A percentile compares a stretch with the other conserved stretches of the same genome.
These are phyloP conservation scores for Acer negundo DNA, from an alignment of 345 rosid species.

Conservation along the genomic window DNA sequence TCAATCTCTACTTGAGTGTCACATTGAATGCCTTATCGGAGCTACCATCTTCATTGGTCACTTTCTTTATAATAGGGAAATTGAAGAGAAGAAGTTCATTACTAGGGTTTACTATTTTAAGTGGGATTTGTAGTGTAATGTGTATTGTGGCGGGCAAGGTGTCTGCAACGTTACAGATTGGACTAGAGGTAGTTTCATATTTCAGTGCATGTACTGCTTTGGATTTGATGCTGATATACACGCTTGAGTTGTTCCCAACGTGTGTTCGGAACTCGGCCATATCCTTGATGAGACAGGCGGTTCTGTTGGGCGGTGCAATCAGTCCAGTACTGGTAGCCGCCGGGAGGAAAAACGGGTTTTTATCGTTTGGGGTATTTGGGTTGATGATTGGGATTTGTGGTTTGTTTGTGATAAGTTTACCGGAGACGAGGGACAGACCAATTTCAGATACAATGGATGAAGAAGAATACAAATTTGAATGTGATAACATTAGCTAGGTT, in stretches of 20 bases:
- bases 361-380: slow-evolving; percentile 65
- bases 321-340: slow-evolving; percentile 59
- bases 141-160: slow-evolving; percentile 33
- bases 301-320: slow-evolving; percentile 55
- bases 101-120: slow-evolving; percentile 39
- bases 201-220: slow-evolving; percentile 57
- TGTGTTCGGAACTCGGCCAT: slow-evolving; percentile 65
- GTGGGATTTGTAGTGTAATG: slow-evolving; percentile 47
- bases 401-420: slow-evolving; percentile 47
- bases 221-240: slow-evolving; percentile 43
- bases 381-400: slow-evolving; percentile 55
- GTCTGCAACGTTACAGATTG: slow-evolving; percentile 37
- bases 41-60: slow-evolving; percentile 54
- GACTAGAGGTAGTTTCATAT: slow-evolving; percentile 57
- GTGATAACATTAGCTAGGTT: not conserved
- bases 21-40: slow-evolving; percentile 66
- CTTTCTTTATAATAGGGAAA: slow-evolving; percentile 43
- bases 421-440: slow-evolving; percentile 58
- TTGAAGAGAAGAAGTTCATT: slow-evolving; percentile 46
- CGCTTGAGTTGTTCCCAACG: slow-evolving; percentile 64
- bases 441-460: slow-evolving; percentile 64
- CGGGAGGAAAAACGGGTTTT: slow-evolving; percentile 40
- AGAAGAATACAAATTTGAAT: slow-evolving; percentile 39
- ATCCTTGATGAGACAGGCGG: slow-evolving; percentile 61
- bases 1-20: slow-evolving; percentile 63